Conservation (phyloP, 257 asterid genomes). For the Solanum chaucha region DNA sequence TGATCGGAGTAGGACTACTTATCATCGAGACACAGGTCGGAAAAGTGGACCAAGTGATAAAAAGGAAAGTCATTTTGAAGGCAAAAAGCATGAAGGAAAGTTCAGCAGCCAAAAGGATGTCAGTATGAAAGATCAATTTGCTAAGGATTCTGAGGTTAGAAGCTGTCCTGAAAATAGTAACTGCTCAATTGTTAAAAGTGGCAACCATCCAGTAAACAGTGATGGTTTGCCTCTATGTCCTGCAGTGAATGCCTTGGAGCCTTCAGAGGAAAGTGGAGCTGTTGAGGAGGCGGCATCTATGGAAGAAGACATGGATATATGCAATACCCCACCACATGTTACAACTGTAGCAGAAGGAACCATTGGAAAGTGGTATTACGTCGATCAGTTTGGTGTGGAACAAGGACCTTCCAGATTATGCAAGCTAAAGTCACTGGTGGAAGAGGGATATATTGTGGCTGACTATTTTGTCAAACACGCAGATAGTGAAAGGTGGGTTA, state of each 20-base stretch:
- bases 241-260: conserved; percentile 22
- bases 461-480: conserved; percentile 86
- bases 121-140: conserved; percentile 33
- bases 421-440: conserved; percentile 65
- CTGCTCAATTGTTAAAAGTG: conserved; percentile 31
- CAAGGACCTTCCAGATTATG: conserved; percentile 77
- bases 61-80: conserved; percentile 31
- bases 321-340: conserved; percentile 95
- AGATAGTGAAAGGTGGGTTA: conserved; percentile 89
- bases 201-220: conserved; percentile 5
- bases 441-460: conserved; percentile 76
- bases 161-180: conserved; percentile 26
- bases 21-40: conserved; percentile 31
- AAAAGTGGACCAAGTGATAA: conserved; percentile 50
- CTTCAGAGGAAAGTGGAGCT: conserved; percentile 47
- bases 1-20: conserved; percentile 43
- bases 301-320: conserved; percentile 99
- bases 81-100: conserved; percentile 62
- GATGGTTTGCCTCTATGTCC: conserved; percentile 34
- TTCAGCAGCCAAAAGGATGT: conserved; percentile 31
- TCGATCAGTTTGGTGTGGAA: conserved; percentile 72
- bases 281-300: conserved; percentile 69
- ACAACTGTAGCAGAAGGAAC: conserved; percentile 43
- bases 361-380: conserved; percentile 82
- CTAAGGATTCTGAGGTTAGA: conserved; percentile 44